phyloP scores from a whole-genome alignment of 805 yeast species.

The Cyberlindnera euphorbiiphila region DNA sequence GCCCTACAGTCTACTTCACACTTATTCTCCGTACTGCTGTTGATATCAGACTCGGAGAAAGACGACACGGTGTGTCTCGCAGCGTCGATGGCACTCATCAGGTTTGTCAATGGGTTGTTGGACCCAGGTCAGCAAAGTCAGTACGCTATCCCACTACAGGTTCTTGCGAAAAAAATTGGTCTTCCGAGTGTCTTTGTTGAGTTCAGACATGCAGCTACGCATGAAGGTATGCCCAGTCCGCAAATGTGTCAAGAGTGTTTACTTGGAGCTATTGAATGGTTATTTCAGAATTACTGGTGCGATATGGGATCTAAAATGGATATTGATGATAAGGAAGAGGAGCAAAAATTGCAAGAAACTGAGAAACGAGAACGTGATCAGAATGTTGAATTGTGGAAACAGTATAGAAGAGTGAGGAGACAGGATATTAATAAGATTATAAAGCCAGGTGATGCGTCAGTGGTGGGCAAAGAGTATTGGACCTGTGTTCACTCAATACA shows the following conservation, averaged over 20 bases:
- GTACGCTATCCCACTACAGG: slow-evolving; percentile 74
- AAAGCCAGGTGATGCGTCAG: slow-evolving; percentile 42
- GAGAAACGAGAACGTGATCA: slow-evolving; percentile 9
- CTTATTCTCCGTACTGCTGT: slow-evolving; percentile 12
- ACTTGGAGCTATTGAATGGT: slow-evolving; percentile 67
- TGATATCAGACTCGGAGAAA: not conserved
- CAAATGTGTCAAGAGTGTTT: slow-evolving; percentile 61
- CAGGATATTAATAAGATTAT: slow-evolving; percentile 36
- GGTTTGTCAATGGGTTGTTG: slow-evolving; percentile 87
- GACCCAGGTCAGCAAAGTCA: slow-evolving; percentile 83
- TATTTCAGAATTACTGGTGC: slow-evolving; percentile 70
- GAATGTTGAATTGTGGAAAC: slow-evolving; percentile 38
- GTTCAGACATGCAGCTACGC: slow-evolving; percentile 85
- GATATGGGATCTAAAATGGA: slow-evolving; percentile 18
- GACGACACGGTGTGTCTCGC: slow-evolving; percentile 8
- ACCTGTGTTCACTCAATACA: slow-evolving; percentile 26
- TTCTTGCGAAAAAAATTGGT: slow-evolving; percentile 61
- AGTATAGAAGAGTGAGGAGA: slow-evolving; percentile 48
- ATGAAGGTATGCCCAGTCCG: slow-evolving; percentile 74
- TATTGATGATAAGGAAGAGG: slow-evolving; percentile 30
- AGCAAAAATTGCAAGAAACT: slow-evolving; percentile 31
- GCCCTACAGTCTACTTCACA: slow-evolving; percentile 18
- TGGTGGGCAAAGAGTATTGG: slow-evolving; percentile 42
- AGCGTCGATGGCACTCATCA: slow-evolving; percentile 60
- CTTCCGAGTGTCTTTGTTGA: slow-evolving; percentile 86